Evolutionary conservation across 2,329 filamentous ascomycete species (phyloP).

Genomic region (Colletotrichum salicis): DNA sequence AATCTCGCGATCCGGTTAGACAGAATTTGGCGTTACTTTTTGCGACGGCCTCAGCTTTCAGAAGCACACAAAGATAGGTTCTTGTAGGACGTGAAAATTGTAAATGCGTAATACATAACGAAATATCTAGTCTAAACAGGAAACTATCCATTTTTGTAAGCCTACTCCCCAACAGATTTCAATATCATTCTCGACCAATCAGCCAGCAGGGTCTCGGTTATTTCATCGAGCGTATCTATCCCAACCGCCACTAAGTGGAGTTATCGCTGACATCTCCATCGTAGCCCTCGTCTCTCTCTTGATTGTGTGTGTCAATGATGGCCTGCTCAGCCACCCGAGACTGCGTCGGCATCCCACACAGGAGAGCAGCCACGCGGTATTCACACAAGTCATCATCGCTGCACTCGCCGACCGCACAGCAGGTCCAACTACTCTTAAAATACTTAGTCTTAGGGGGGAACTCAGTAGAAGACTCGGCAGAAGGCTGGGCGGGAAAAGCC

Average conservation of each 20-base stretch:
- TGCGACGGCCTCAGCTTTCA: too few relatives aligned
- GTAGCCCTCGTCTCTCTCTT: not conserved
- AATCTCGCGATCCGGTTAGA: too few relatives aligned
- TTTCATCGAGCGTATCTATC: not conserved
- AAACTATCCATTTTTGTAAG: not conserved
- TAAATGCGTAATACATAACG: not conserved
- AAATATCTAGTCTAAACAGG: not conserved
- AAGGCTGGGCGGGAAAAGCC: not conserved
- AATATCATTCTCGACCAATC: not conserved
- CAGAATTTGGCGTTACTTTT: too few relatives aligned
- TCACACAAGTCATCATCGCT: not conserved
- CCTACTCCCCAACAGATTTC: not conserved
- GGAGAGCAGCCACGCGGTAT: conserved; percentile 9
- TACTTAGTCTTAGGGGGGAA: not conserved
- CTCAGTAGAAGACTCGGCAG: too few relatives aligned
- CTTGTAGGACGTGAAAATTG: too few relatives aligned
- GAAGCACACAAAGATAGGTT: not conserved
- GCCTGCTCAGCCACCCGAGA: not conserved
- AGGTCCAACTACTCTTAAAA: conserved; percentile 14
- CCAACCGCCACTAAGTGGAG: not conserved
- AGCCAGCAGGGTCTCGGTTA: not conserved
- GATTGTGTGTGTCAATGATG: not conserved
- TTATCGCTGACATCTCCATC: not conserved
- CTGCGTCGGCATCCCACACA: not conserved
- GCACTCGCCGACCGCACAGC: conserved; percentile 8